Evolutionary conservation across 148 eudicot species (phyloP).

Genomic region (Chenopodium berlandieri): DNA sequence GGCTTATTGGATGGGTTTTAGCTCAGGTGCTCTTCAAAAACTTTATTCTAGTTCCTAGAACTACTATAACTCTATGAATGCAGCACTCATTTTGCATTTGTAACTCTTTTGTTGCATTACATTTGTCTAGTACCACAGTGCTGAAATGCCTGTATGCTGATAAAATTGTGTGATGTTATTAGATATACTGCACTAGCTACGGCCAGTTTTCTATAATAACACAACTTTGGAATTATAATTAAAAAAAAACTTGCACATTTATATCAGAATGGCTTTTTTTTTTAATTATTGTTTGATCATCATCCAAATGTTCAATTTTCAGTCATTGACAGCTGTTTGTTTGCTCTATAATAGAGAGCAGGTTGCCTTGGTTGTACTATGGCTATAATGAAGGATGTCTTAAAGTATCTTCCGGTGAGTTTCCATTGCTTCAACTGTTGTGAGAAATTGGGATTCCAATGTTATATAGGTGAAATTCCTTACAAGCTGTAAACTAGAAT

Average conservation of each 20-base stretch:
- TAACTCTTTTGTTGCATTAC: neutral
- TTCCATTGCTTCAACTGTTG: neutral
- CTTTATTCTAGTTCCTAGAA: neutral
- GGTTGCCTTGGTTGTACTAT: conserved; percentile 84
- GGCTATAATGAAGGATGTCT: conserved; percentile 83
- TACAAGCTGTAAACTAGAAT: neutral
- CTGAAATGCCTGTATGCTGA: neutral
- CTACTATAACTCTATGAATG: neutral
- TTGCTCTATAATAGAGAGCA: conserved; percentile 46
- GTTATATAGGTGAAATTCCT: neutral
- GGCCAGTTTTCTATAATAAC: neutral
- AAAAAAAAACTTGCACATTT: neutral
- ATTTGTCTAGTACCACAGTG: neutral
- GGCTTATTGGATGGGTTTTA: conserved; percentile 80
- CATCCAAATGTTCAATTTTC: neutral
- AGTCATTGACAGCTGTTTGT: neutral
- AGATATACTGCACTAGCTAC: neutral
- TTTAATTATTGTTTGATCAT: neutral
- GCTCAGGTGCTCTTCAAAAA: conserved; percentile 52
- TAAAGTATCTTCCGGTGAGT: conserved; percentile 78
- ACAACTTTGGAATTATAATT: neutral
- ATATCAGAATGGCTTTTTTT: neutral
- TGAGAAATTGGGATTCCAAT: neutral
- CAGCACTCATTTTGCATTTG: neutral
- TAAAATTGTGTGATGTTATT: neutral